Evolutionary conservation across 768 basidiomycete genomes (phyloP), one percentile per base, ranked within the genome.

Genomic region (Pleurotus sapidus): DNA sequence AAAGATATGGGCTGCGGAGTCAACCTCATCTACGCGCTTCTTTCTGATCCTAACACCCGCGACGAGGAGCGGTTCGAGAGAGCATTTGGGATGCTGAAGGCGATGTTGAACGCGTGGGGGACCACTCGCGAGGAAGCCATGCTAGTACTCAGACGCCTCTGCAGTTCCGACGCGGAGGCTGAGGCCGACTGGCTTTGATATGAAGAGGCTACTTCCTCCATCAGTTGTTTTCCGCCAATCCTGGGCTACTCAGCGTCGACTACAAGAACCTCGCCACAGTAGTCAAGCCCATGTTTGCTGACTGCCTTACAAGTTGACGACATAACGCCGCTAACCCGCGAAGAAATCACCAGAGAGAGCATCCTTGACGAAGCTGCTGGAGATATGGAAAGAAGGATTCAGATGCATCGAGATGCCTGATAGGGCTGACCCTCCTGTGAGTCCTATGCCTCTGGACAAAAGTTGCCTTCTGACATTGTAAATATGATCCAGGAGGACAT

Each of bases 1-100:
- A 70, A 82, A 17, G 84, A 86, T 59, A 78, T 83, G 73, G 79
- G 83, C 9, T 79, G 83, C 2, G 88, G 88, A 0, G 69, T 85
- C 3, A 72, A 80, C 3, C 79, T 79, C 12, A 72, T 89, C 5
- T 84, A 77, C 1, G 84, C 79, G 1, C 68, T 86, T 5, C 75
- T 89, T 5, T 74, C 75, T 12, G 62, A 40, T 23, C 65, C 70
- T 23, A 70, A 70, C 38, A 65, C 62, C 7, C 70, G 70, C 8
- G 76, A 82, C 7, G 77, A 79, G 20, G 67, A 70, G 34, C 65
- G 39, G 15, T 42, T 87, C n/a, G 68, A 65, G 48, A 76, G 77
- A 8, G 77, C 78, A 0, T 62, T 90, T 23, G 68, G 71, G 3
- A 66, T 87, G 14, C 69, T 92, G 39, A 74, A 78, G 34, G 56